Evolutionary conservation across 2,329 filamentous ascomycete genomes (phyloP).

Genomic region (Pezicula carpinea): DNA sequence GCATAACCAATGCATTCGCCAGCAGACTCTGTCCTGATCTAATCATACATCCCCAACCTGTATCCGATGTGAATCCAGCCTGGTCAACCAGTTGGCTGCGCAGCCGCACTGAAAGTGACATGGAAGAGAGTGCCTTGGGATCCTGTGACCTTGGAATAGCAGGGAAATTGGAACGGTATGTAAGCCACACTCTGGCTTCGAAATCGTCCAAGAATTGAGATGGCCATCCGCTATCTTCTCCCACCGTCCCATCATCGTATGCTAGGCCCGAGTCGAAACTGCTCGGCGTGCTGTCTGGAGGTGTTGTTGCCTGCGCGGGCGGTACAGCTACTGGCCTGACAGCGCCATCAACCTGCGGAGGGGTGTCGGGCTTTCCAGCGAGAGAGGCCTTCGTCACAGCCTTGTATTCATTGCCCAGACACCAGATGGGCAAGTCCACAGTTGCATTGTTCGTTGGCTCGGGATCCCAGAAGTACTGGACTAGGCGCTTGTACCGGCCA

Average conservation of each 20-base stretch:
- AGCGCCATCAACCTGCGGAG: conserved; percentile 10
- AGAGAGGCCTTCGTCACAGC: conserved; percentile 8
- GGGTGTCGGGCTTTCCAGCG: conserved; percentile 7
- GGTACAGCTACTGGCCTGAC: conserved; percentile 3
- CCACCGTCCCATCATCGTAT: conserved; percentile 19
- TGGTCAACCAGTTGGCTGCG: conserved; percentile 76
- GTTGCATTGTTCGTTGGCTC: conserved; percentile 74
- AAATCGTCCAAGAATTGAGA: conserved; percentile 84
- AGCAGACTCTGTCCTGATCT: conserved; percentile 89
- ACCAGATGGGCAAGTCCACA: conserved; percentile 74
- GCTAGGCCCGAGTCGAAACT: conserved; percentile 23
- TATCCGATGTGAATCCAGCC: conserved; percentile 83
- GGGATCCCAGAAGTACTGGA: conserved; percentile 91
- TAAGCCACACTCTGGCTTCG: conserved; percentile 92
- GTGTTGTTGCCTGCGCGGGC: conserved; percentile 17
- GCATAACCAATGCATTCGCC: conserved; percentile 73
- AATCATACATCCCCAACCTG: conserved; percentile 99
- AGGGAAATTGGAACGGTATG: conserved; percentile 83
- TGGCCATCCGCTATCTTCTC: conserved; percentile 64
- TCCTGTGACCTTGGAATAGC: conserved; percentile 76
- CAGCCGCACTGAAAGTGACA: conserved; percentile 81
- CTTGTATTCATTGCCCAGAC: conserved; percentile 60
- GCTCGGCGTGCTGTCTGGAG: conserved; percentile 27
- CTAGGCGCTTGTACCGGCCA: conserved; percentile 73
- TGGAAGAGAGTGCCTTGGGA: conserved; percentile 61